Evolutionary conservation across 441 rosid species (phyloP).

Genomic region (Erysimum cheiri): DNA sequence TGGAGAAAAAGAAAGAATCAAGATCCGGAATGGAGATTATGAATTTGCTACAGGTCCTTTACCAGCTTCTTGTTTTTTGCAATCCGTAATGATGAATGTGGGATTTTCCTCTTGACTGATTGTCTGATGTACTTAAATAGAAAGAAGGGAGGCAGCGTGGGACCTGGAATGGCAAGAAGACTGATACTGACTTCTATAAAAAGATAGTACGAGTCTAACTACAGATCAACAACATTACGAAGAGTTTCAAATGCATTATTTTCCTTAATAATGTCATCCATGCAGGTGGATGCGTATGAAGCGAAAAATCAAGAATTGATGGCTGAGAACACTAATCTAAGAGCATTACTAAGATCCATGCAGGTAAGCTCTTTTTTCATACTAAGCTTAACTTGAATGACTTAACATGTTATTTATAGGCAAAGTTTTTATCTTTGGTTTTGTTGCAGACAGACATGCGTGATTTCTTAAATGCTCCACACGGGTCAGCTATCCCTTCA

Average conservation of each 20-base stretch:
- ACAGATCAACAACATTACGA: not conserved
- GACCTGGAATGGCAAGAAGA: slow-evolving; percentile 98
- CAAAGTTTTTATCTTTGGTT: slow-evolving; percentile 27
- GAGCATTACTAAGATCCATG: slow-evolving; percentile 94
- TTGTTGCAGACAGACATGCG: slow-evolving; percentile 88
- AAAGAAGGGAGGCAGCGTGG: slow-evolving; percentile 99
- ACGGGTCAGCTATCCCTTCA: slow-evolving; percentile 77
- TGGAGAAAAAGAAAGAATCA: slow-evolving; percentile 98
- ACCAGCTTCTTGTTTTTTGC: not conserved
- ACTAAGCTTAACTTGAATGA: not conserved
- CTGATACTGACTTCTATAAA: slow-evolving; percentile 94
- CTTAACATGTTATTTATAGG: slow-evolving; percentile 1
- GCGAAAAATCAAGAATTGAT: slow-evolving; percentile 92
- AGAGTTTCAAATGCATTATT: slow-evolving; percentile 12
- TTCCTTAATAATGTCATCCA: slow-evolving; percentile 30
- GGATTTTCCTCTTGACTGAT: slow-evolving; percentile 22
- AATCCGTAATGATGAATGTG: slow-evolving; percentile 4
- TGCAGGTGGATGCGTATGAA: slow-evolving; percentile 98
- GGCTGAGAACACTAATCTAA: slow-evolving; percentile 88
- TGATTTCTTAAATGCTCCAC: slow-evolving; percentile 88
- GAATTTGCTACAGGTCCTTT: slow-evolving; percentile 87
- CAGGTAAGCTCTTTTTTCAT: slow-evolving; percentile 58
- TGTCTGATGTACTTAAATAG: slow-evolving; percentile 49
- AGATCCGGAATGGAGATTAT: slow-evolving; percentile 99
- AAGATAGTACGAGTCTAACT: slow-evolving; percentile 67